Evolutionary conservation across 805 yeast species (phyloP).

Genomic region (Saturnispora halmiae): DNA sequence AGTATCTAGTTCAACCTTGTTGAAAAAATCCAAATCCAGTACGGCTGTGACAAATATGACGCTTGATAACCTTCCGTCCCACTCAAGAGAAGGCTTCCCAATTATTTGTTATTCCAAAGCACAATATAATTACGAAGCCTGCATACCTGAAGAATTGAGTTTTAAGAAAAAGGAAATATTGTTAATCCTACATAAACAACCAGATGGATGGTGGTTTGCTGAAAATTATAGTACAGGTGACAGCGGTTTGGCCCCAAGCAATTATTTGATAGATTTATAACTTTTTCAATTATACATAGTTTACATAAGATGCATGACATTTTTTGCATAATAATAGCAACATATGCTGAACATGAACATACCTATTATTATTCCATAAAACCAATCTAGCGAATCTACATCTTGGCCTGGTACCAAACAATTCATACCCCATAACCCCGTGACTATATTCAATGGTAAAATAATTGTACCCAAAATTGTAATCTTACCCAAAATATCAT

Average conservation of each 20-base stretch:
- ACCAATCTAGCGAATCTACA: constrained; percentile 54
- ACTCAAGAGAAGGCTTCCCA: constrained; percentile 44
- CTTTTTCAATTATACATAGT: constrained; percentile 3
- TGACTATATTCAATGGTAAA: constrained; percentile 86
- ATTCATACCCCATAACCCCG: constrained; percentile 99
- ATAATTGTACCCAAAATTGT: constrained; percentile 93
- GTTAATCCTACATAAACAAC: constrained; percentile 46
- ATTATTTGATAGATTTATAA: constrained; percentile 35
- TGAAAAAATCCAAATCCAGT: constrained; percentile 26
- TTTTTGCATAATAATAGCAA: constrained; percentile 42
- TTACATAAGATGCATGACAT: constrained; percentile 25
- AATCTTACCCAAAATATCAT: constrained; percentile 89
- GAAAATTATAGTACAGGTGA: constrained; percentile 40
- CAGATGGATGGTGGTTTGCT: constrained; percentile 71
- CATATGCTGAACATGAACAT: constrained; percentile 40
- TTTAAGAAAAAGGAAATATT: constrained; percentile 51
- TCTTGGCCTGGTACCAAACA: constrained; percentile 92
- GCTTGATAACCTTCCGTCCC: constrained; percentile 34
- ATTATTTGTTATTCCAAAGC: constrained; percentile 48
- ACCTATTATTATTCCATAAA: constrained; percentile 40
- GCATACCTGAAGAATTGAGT: constrained; percentile 50
- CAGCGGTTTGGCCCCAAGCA: constrained; percentile 58
- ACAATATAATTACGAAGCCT: constrained; percentile 48
- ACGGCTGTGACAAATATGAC: constrained; percentile 19
- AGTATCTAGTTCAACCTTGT: constrained; percentile 7